phyloP scores from a whole-genome alignment of 768 basidiomycete species.

The Steccherinum ochraceum region DNA sequence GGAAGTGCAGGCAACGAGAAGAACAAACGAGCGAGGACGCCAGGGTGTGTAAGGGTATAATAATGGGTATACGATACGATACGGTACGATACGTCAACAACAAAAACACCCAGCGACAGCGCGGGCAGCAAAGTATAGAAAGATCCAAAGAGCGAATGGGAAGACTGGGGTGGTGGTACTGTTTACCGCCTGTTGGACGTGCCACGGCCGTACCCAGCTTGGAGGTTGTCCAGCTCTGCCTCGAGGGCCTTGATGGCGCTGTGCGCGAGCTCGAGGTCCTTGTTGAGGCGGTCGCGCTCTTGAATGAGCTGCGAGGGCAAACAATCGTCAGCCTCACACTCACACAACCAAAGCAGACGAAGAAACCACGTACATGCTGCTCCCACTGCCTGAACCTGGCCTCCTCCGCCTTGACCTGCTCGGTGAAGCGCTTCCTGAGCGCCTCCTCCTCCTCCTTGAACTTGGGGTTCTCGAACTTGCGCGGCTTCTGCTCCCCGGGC shows the following conservation, averaged over 20 bases:
- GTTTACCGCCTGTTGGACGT: conserved; percentile 55
- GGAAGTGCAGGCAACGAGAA: too few species aligned
- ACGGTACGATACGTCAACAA: too few species aligned
- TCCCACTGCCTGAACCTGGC: conserved; percentile 98
- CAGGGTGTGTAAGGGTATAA: neutral
- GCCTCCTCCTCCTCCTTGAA: conserved; percentile 99
- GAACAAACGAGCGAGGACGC: neutral
- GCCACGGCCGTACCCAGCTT: conserved; percentile 78
- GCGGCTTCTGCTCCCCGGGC: conserved; percentile 96
- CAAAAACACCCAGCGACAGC: too few species aligned
- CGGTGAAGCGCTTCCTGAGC: conserved; percentile 95
- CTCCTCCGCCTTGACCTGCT: conserved; percentile 99
- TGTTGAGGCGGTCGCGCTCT: conserved; percentile 97
- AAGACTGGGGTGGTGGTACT: too few species aligned
- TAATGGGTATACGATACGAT: conserved; percentile 3
- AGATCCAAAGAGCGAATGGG: too few species aligned
- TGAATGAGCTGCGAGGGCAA: conserved; percentile 75
- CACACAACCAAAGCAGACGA: conserved; percentile 1
- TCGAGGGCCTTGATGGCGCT: conserved; percentile 89
- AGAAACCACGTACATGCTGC: conserved; percentile 68
- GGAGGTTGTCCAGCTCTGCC: conserved; percentile 83
- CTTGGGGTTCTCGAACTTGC: conserved; percentile 98
- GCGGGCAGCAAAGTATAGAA: too few species aligned
- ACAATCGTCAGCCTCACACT: conserved; percentile 12
- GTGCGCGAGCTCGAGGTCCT: conserved; percentile 92